Evolutionary conservation across 2,329 filamentous ascomycete species (phyloP).

Genomic region (Cladosporium oxysporum): DNA sequence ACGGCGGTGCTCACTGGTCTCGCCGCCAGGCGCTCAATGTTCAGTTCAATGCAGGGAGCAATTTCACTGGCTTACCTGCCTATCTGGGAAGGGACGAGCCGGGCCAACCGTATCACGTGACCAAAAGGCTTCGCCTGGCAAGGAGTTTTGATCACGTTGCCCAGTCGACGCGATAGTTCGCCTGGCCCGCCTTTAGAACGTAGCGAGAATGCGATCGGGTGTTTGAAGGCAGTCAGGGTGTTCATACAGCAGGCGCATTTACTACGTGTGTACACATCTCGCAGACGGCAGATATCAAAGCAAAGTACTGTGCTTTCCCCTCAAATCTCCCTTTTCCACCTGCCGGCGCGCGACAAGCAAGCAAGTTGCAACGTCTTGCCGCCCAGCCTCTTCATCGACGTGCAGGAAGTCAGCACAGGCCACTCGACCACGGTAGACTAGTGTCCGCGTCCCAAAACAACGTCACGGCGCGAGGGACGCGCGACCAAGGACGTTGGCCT

Average conservation of each 20-base stretch:
- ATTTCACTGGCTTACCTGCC: background rate
- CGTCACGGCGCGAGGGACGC: too few relatives aligned
- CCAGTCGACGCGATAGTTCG: background rate
- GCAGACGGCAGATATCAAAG: background rate
- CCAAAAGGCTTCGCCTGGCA: background rate
- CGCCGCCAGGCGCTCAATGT: slow-evolving; percentile 4
- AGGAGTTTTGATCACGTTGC: background rate
- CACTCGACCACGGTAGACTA: background rate
- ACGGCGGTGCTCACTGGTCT: slow-evolving; percentile 1
- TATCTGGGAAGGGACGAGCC: background rate
- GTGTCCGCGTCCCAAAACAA: too few relatives aligned
- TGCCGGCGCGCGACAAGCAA: background rate
- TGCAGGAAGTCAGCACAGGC: background rate
- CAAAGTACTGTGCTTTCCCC: background rate
- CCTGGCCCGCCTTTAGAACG: background rate
- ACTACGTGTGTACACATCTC: background rate
- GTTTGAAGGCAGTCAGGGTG: background rate
- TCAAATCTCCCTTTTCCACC: background rate
- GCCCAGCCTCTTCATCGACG: slow-evolving; percentile 6
- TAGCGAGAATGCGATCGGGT: background rate
- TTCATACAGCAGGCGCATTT: background rate
- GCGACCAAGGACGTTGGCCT: too few relatives aligned
- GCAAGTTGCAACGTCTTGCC: background rate
- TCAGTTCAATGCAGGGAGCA: background rate
- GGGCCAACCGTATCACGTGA: background rate